A percentile compares a stretch with the other conserved stretches of the same genome.
These are phyloP conservation scores for Stramenopiles sp. DNA, from an alignment of 352 stramenopile genomes.

Conservation along the genomic window DNA sequence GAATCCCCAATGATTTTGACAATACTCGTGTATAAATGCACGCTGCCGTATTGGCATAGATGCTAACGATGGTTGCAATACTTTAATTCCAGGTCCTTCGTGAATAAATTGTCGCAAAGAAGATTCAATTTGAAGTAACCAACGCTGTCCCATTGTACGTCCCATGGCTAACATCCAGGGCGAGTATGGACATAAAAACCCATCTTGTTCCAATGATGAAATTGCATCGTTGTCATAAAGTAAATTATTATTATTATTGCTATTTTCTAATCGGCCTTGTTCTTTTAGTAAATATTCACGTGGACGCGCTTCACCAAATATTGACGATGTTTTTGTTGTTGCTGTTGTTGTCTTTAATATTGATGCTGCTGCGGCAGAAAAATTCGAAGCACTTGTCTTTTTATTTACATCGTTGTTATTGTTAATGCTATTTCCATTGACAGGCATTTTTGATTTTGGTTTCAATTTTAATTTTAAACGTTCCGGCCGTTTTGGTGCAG, in stretches of 20 bases:
- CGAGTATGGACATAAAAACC: neutral
- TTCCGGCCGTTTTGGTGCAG: neutral
- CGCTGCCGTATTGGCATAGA: neutral
- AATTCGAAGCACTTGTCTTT: too few relatives aligned
- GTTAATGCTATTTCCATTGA: neutral
- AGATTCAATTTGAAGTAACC: neutral
- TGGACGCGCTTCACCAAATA: neutral
- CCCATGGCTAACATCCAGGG: neutral
- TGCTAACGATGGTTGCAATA: neutral
- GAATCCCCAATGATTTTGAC: neutral
- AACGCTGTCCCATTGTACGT: neutral
- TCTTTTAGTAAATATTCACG: neutral
- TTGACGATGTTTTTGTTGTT: too few relatives aligned
- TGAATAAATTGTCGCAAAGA: neutral
- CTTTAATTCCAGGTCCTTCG: neutral
- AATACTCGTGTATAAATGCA: neutral
- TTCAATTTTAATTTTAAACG: neutral
- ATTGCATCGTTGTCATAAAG: neutral
- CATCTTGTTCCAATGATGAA: neutral
- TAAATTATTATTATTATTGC: too few relatives aligned
- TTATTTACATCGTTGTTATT: too few relatives aligned
- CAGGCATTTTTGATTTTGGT: neutral
- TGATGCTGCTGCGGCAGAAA: too few relatives aligned
- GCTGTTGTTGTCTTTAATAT: too few relatives aligned
- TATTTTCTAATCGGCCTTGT: neutral